Conservation (phyloP, 805 yeast species). For the Yamadazyma endophytica region DNA sequence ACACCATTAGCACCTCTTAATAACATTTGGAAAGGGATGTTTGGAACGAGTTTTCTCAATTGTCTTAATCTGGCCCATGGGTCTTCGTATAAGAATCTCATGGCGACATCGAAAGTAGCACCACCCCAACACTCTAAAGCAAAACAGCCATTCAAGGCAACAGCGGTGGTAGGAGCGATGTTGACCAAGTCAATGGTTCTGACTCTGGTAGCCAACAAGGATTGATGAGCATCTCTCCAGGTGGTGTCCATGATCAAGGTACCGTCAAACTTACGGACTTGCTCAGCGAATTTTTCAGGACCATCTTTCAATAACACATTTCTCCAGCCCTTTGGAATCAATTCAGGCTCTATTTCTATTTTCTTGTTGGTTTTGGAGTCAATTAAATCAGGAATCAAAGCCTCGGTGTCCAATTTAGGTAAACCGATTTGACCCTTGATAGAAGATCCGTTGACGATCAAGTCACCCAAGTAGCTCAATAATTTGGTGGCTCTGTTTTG, state of each 20-base stretch:
- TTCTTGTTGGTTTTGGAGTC: slow-evolving; percentile 54
- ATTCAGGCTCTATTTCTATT: slow-evolving; percentile 52
- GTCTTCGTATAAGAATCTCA: slow-evolving; percentile 97
- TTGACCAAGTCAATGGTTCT: slow-evolving; percentile 88
- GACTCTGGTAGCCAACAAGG: slow-evolving; percentile 93
- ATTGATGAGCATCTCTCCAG: slow-evolving; percentile 99
- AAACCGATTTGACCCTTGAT: slow-evolving; percentile 93
- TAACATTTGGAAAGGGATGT: slow-evolving; percentile 98
- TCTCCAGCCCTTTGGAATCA: slow-evolving; percentile 82
- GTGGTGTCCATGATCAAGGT: slow-evolving; percentile 96
- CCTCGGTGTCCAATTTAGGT: slow-evolving; percentile 77
- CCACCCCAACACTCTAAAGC: slow-evolving; percentile 99
- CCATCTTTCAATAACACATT: slow-evolving; percentile 79
- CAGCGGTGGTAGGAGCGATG: slow-evolving; percentile 92
- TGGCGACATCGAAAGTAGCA: slow-evolving; percentile 97
- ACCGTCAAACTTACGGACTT: slow-evolving; percentile 80
- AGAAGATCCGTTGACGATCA: slow-evolving; percentile 93
- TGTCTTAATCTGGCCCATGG: slow-evolving; percentile 96
- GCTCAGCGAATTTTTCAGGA: slow-evolving; percentile 84
- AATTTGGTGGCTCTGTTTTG: slow-evolving; percentile 96
- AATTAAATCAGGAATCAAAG: slow-evolving; percentile 69
- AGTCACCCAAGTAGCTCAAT: slow-evolving; percentile 84
- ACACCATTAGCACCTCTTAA: slow-evolving; percentile 99
- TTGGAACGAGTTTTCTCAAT: slow-evolving; percentile 88
- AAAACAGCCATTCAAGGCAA: slow-evolving; percentile 84